Percentiles rank a stretch among this genome's conserved stretches.
phyloP scores from a whole-genome alignment of 306 rosid species.

The Erythrophleum fordii region DNA sequence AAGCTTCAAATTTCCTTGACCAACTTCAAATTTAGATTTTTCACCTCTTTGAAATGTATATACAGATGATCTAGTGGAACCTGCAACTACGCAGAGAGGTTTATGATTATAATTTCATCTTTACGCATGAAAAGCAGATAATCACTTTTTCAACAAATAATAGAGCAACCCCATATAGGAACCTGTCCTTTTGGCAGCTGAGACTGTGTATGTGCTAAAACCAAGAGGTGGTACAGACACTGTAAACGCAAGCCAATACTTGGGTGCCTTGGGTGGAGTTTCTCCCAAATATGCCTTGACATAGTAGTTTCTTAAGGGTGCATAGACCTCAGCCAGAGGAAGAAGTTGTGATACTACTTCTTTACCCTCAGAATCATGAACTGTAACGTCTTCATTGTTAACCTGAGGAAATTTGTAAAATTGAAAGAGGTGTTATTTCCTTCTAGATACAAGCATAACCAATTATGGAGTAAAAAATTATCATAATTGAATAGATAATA shows the following conservation, averaged over 20 bases:
- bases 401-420: slow-evolving; percentile 59
- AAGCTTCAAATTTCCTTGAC: slow-evolving; percentile 77
- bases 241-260: slow-evolving; percentile 85
- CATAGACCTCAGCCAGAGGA: slow-evolving; percentile 57
- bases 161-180: slow-evolving; percentile 14
- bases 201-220: slow-evolving; percentile 77
- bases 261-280: slow-evolving; percentile 55
- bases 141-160: slow-evolving; percentile 25
- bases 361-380: slow-evolving; percentile 64
- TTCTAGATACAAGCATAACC: not conserved
- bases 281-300: slow-evolving; percentile 71
- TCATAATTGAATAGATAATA: slow-evolving; percentile 26
- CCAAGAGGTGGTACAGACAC: slow-evolving; percentile 88
- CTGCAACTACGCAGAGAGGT: slow-evolving; percentile 51
- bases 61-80: slow-evolving; percentile 63
- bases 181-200: slow-evolving; percentile 53
- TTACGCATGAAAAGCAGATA: slow-evolving; percentile 34
- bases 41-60: slow-evolving; percentile 43
- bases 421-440: slow-evolving; percentile 17
- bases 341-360: slow-evolving; percentile 78
- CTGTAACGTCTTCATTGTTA: slow-evolving; percentile 48
- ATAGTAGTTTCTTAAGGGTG: slow-evolving; percentile 56
- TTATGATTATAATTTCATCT: slow-evolving; percentile 21
- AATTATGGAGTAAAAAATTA: not conserved
- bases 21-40: slow-evolving; percentile 63